phyloP scores from a whole-genome alignment of 2,329 filamentous ascomycete species.

The Meredithiella fracta region DNA sequence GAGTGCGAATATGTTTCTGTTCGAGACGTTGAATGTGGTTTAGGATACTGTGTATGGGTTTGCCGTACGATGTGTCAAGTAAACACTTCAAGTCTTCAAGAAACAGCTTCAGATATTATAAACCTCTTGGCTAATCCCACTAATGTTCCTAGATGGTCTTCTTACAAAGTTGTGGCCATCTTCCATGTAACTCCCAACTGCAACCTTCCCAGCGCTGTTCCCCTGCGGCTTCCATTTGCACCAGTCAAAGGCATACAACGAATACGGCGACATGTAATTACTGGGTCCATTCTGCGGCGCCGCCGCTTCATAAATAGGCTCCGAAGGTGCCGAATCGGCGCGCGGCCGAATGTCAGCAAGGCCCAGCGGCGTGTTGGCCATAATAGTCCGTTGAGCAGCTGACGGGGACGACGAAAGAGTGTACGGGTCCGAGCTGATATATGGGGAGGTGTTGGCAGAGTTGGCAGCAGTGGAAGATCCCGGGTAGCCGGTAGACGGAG shows the following conservation, averaged over 20 bases:
- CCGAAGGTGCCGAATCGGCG: conserved; percentile 64
- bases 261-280: conserved; percentile 89
- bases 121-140: no score
- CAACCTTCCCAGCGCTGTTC: conserved; percentile 76
- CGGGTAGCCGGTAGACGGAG: conserved; percentile 47
- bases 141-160: background rate
- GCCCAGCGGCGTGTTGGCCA: conserved; percentile 68
- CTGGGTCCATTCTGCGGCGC: conserved; percentile 56
- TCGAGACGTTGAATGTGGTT: background rate
- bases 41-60: background rate
- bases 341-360: conserved; percentile 82
- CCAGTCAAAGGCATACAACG: conserved; percentile 95
- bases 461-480: conserved; percentile 14
- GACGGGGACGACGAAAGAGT: background rate
- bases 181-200: conserved; percentile 88
- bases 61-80: background rate
- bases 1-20: background rate
- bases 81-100: conserved; percentile 11
- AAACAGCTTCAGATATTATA: no score
- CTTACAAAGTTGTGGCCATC: conserved; percentile 94
- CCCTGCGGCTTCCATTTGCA: conserved; percentile 87
- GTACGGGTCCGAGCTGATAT: conserved; percentile 33
- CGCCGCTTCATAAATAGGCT: conserved; percentile 53
- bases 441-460: conserved; percentile 37
- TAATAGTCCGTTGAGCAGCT: conserved; percentile 4